A percentile compares a stretch with the other conserved stretches of the same genome.
These are phyloP conservation scores for Elymus sibiricus DNA, from an alignment of 176 grass and related monocot genomes.

Conservation along the genomic window DNA sequence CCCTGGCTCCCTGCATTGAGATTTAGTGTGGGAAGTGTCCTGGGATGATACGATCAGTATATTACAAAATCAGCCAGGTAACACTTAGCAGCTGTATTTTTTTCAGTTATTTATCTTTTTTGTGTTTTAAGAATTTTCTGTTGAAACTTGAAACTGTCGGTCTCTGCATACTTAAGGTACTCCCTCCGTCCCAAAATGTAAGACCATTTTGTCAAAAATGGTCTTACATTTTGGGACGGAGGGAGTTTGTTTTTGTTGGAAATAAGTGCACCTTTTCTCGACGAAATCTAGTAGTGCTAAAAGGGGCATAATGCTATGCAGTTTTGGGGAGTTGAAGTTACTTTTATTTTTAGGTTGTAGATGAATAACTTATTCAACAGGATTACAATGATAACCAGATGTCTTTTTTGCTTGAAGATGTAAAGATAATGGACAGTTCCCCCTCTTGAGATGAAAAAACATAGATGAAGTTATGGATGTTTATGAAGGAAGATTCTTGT, in stretches of 20 bases:
- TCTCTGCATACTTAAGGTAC: not conserved
- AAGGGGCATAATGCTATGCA: not conserved
- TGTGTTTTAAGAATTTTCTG: not conserved
- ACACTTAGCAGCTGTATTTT: not conserved
- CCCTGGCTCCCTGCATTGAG: slow-evolving; percentile 33
- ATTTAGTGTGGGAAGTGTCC: slow-evolving; percentile 66
- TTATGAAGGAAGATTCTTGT: too few species aligned
- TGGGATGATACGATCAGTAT: slow-evolving; percentile 69
- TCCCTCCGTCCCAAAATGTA: too few species aligned
- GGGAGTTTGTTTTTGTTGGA: not conserved
- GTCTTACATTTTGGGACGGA: too few species aligned
- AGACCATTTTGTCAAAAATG: too few species aligned
- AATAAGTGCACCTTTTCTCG: not conserved
- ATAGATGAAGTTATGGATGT: too few species aligned
- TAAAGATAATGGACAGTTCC: slow-evolving; percentile 31
- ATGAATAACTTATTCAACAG: slow-evolving; percentile 45
- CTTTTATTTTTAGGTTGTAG: slow-evolving; percentile 49
- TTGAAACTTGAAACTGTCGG: not conserved
- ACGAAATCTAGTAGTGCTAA: not conserved
- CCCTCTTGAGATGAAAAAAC: not conserved
- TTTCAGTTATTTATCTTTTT: not conserved
- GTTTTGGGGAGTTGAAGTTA: not conserved
- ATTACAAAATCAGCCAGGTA: slow-evolving; percentile 63
- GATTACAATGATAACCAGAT: slow-evolving; percentile 47
- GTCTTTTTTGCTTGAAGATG: slow-evolving; percentile 51